These are phyloP conservation scores for Potentilla sterilis DNA, from an alignment of 306 rosid genomes.

Conservation along the genomic window DNA sequence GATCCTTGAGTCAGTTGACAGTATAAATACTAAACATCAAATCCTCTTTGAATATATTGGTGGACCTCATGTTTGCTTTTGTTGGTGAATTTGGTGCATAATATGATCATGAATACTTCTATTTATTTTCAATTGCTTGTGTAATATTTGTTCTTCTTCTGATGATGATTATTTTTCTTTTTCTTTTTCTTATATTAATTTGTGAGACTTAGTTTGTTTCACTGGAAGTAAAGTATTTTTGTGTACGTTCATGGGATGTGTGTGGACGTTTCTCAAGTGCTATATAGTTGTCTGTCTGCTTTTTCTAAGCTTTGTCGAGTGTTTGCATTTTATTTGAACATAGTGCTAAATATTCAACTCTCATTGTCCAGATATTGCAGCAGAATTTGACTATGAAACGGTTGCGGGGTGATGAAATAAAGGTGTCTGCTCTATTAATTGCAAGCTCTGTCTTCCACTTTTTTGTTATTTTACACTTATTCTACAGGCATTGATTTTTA, in stretches of 20 bases:
- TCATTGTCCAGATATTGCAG: slow-evolving; percentile 56
- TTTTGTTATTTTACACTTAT: not conserved
- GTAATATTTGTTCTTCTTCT: not conserved
- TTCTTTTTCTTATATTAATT: not conserved
- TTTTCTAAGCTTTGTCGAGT: not conserved
- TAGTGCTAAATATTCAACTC: slow-evolving; percentile 2
- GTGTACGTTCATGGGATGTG: not conserved
- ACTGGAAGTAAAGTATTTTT: not conserved
- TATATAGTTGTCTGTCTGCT: not conserved
- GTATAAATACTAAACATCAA: not conserved
- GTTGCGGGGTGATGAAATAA: slow-evolving; percentile 83
- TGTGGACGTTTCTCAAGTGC: not conserved
- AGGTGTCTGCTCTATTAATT: slow-evolving; percentile 35
- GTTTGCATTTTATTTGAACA: not conserved
- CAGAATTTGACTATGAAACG: slow-evolving; percentile 88
- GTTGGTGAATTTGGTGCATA: not conserved
- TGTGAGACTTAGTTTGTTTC: not conserved
- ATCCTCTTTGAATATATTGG: not conserved
- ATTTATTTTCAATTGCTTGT: not conserved
- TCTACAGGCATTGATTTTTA: not conserved
- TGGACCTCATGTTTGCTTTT: not conserved
- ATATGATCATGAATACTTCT: not conserved
- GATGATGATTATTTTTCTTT: not conserved
- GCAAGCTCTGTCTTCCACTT: not conserved
- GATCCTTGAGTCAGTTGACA: not conserved